phyloP scores from a whole-genome alignment of 2,329 filamentous ascomycete species.

The Fusarium chaquense region DNA sequence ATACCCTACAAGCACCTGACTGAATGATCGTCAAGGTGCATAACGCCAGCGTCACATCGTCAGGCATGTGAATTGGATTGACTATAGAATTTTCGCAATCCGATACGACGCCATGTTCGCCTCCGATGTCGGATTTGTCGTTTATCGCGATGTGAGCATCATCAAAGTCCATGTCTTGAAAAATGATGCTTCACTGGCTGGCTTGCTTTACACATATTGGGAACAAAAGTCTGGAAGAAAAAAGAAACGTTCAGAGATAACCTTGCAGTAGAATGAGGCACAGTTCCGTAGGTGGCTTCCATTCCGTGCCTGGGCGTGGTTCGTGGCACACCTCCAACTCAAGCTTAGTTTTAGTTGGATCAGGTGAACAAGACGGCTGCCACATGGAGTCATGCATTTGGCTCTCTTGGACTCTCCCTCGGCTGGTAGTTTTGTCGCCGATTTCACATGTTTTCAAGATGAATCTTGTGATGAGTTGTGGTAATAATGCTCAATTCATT shows the following conservation, averaged over 20 bases:
- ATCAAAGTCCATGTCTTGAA: slow-evolving; percentile 5
- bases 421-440: not conserved
- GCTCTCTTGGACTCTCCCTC: slow-evolving; percentile 1
- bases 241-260: slow-evolving; percentile 30
- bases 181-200: not conserved
- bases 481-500: not conserved
- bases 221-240: not conserved
- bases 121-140: slow-evolving; percentile 14
- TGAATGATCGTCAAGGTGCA: slow-evolving; percentile 35
- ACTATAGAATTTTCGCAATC: slow-evolving; percentile 22
- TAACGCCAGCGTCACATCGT: slow-evolving; percentile 23
- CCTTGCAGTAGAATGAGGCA: slow-evolving; percentile 21
- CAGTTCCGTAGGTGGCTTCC: slow-evolving; percentile 19
- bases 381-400: slow-evolving; percentile 20
- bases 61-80: slow-evolving; percentile 30
- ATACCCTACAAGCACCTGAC: slow-evolving; percentile 27
- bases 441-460: slow-evolving; percentile 26
- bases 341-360: not conserved
- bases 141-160: not conserved
- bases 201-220: not conserved
- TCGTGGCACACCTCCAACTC: slow-evolving; percentile 16
- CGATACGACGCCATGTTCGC: slow-evolving; percentile 12
- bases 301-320: slow-evolving; percentile 29
- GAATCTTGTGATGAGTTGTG: not conserved
- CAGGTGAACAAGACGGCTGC: slow-evolving; percentile 27